Percentiles rank a stretch among this genome's conserved stretches.
Evolutionary conservation across 2,329 filamentous ascomycete species (phyloP).

Genomic region (Aureobasidium sp.): DNA sequence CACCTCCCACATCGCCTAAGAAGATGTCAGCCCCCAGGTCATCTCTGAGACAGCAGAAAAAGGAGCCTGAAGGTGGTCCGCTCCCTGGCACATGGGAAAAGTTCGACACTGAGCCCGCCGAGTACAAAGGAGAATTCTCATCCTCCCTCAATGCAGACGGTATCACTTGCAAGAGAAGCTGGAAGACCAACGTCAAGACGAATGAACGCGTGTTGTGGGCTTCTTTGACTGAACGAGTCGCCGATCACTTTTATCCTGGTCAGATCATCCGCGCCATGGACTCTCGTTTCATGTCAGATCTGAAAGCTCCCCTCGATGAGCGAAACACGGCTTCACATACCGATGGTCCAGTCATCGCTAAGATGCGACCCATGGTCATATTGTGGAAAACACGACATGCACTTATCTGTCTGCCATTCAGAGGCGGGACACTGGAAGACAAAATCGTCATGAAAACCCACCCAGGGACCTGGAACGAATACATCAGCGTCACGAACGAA

Average conservation of each 20-base stretch:
- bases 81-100: not conserved
- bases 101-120: too few species aligned
- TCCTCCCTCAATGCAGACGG: not conserved
- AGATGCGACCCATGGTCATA: not conserved
- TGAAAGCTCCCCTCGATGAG: not conserved
- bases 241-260: not conserved
- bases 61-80: not conserved
- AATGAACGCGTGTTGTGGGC: not conserved
- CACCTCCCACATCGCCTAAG: not conserved
- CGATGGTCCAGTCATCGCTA: not conserved
- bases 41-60: not conserved
- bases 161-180: not conserved
- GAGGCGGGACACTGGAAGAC: not conserved
- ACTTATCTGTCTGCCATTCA: not conserved
- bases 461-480: not conserved
- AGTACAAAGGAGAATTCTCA: not conserved
- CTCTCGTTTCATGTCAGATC: too few species aligned
- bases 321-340: not conserved
- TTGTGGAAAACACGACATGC: not conserved
- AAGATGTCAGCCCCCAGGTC: not conserved
- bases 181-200: not conserved
- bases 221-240: not conserved
- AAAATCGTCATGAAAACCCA: not conserved
- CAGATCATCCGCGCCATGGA: not conserved
- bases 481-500: not conserved